A percentile compares a stretch with the other conserved stretches of the same genome.
Evolutionary conservation across 2,329 filamentous ascomycete genomes (phyloP).

Genomic region (Phaeosphaeria sp.): DNA sequence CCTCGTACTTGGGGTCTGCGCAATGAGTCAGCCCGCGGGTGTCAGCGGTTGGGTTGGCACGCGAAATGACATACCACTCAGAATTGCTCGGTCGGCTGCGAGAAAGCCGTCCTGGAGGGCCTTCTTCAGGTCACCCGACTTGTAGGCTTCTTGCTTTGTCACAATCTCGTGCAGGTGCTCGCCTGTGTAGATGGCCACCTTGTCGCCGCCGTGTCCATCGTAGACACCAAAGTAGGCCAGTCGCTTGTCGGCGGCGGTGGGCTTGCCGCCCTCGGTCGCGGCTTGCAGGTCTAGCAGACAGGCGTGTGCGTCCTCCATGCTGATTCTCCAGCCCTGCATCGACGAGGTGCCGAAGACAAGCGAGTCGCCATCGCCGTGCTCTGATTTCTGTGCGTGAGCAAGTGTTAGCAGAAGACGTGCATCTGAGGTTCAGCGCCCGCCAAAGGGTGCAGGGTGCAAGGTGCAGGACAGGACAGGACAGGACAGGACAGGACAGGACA

Average conservation of each 20-base stretch:
- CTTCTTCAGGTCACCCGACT: constrained; percentile 89
- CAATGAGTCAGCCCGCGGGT: constrained; percentile 34
- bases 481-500: constrained; percentile 9
- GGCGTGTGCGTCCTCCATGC: constrained; percentile 98
- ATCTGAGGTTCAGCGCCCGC: neutral
- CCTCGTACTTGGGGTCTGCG: constrained; percentile 92
- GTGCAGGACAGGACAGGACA: constrained; percentile 18
- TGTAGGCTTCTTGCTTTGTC: constrained; percentile 92
- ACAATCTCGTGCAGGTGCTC: constrained; percentile 94
- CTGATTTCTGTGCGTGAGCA: constrained; percentile 71
- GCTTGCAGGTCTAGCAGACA: constrained; percentile 85
- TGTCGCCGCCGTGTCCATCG: constrained; percentile 96
- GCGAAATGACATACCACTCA: constrained; percentile 73
- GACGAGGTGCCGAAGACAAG: constrained; percentile 93
- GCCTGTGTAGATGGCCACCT: constrained; percentile 91
- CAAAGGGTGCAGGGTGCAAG: too few relatives aligned
- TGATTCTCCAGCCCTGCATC: constrained; percentile 99
- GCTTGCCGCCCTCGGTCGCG: constrained; percentile 58
- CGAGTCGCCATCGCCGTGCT: constrained; percentile 89
- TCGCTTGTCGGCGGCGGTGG: constrained; percentile 71
- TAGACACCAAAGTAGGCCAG: constrained; percentile 98
- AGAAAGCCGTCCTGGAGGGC: constrained; percentile 97
- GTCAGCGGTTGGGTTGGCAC: constrained; percentile 1
- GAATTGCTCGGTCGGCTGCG: constrained; percentile 92
- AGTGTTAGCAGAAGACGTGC: constrained; percentile 4